Evolutionary conservation across 352 stramenopile species (phyloP), one percentile per base, ranked within the genome.

Genomic region (Phytophthora vignae): DNA sequence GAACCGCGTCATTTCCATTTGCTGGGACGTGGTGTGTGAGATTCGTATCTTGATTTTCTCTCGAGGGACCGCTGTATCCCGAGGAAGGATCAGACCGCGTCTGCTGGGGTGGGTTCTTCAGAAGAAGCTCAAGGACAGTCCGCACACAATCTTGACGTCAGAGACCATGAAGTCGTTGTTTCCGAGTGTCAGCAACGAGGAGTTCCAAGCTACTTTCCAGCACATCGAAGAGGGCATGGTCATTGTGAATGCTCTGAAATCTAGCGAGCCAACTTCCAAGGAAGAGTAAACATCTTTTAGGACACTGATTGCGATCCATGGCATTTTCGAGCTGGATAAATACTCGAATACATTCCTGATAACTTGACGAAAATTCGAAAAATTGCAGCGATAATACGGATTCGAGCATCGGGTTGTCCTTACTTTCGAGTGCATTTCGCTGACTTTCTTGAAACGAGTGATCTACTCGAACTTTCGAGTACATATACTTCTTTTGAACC

Each of bases 1-100:
- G 7, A 33, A 60, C n/a, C 73, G 78, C 19, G 75, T 82, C 11
- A 5, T 64, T 14, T 19, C 10, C 10, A 80, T 79, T 52, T 68
- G 49, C 27, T 72, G 69, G 63, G 63, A 76, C 55, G 19, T 73
- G 6, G 4, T 65, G 0, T 79, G 64, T 31, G 67, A 79, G 11
- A 4, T 69, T 4, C 44, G 15, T 40, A 22, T 54, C 4, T 14
- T 19, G 14, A 1, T 40, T 12, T 54, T 53, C 22, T 33, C 58
- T 25, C 61, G 40, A 36, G n/a, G 36, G 3, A 15, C 48, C 5
- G 54, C 70, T 3, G 25, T 73, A 9, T 76, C 61, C 33, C 57
- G 49, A 19, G 67, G 62, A 12, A 74, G 64, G 17, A 70, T 78
- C 19, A 61, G 72, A 3, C 63, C 67, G 25, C 44, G 40, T n/a